phyloP scores from a whole-genome alignment of 2,329 filamentous ascomycete genomes.

The Aspergillus uvarum region DNA sequence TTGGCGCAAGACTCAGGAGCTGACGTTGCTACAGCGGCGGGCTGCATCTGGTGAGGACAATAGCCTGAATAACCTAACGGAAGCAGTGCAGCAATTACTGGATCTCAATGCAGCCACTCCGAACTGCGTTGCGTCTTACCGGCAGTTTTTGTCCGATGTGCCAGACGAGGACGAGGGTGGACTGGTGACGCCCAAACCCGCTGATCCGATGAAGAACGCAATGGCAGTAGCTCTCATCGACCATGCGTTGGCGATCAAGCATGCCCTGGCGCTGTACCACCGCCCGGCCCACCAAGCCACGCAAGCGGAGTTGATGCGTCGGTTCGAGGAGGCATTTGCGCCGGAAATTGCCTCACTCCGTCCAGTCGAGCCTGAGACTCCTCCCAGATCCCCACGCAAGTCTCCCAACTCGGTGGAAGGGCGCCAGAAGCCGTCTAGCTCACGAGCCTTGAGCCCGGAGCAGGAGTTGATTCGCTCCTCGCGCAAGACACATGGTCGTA shows the following conservation, averaged over 20 bases:
- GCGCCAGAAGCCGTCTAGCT: slow-evolving; percentile 23
- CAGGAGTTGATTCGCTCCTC: slow-evolving; percentile 36
- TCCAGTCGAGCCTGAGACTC: slow-evolving; percentile 40
- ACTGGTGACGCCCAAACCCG: slow-evolving; percentile 44
- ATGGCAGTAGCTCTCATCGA: slow-evolving; percentile 84
- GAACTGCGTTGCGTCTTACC: slow-evolving; percentile 76
- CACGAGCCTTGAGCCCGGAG: slow-evolving; percentile 37
- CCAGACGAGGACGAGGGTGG: slow-evolving; percentile 42
- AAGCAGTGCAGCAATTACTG: slow-evolving; percentile 74
- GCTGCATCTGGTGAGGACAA: slow-evolving; percentile 71
- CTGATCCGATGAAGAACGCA: slow-evolving; percentile 67
- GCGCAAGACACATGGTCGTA: slow-evolving; percentile 31
- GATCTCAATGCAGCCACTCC: slow-evolving; percentile 71
- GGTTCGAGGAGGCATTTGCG: slow-evolving; percentile 50
- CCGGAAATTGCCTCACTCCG: slow-evolving; percentile 65
- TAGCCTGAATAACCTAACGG: slow-evolving; percentile 66
- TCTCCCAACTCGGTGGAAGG: slow-evolving; percentile 30
- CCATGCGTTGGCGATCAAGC: slow-evolving; percentile 83
- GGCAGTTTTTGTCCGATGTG: slow-evolving; percentile 64
- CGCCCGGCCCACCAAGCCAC: slow-evolving; percentile 56
- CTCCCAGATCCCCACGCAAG: slow-evolving; percentile 46
- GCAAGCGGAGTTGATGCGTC: slow-evolving; percentile 39
- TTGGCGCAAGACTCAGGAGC: slow-evolving; percentile 84
- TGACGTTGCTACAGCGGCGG: slow-evolving; percentile 72
- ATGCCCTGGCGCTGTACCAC: slow-evolving; percentile 70